These are phyloP conservation scores for Geotrichum siamense DNA, from an alignment of 1,139 yeast species.

Conservation along the genomic window DNA sequence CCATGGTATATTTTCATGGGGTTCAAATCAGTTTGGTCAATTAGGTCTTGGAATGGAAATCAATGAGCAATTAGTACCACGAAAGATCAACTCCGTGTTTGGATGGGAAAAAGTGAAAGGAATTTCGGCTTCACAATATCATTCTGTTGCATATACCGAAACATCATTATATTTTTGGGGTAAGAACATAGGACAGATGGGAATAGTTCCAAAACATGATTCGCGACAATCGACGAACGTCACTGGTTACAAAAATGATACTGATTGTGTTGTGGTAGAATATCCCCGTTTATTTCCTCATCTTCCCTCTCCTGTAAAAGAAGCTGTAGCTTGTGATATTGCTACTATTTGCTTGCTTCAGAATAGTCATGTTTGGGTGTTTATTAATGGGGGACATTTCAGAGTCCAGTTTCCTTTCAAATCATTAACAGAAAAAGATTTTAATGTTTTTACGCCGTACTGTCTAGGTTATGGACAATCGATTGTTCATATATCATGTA, in stretches of 20 bases:
- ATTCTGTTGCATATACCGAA: conserved; percentile 56
- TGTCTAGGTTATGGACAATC: conserved; percentile 13
- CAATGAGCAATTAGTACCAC: conserved; percentile 43
- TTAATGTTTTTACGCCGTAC: conserved; percentile 21
- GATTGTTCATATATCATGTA: conserved; percentile 24
- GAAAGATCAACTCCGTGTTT: conserved; percentile 42
- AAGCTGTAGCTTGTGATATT: conserved; percentile 59
- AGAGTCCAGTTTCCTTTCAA: conserved; percentile 22
- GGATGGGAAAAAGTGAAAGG: conserved; percentile 43
- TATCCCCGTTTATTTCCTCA: conserved; percentile 14
- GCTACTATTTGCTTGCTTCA: conserved; percentile 62
- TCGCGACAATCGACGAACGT: conserved; percentile 14
- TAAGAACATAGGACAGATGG: conserved; percentile 80
- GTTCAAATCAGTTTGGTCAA: conserved; percentile 59
- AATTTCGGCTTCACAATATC: conserved; percentile 62
- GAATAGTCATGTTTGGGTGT: conserved; percentile 56
- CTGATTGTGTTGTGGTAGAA: conserved; percentile 19
- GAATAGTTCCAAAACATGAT: conserved; percentile 36
- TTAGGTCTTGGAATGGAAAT: conserved; percentile 44
- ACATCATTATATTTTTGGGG: conserved; percentile 68
- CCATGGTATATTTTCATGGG: conserved; percentile 66
- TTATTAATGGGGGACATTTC: conserved; percentile 49
- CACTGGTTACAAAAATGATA: conserved; percentile 17
- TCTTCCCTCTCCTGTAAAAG: conserved; percentile 34
- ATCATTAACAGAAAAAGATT: conserved; percentile 6